These are phyloP conservation scores for Macrophomina phaseolina DNA, from an alignment of 2,329 filamentous ascomycete genomes.

Conservation along the genomic window DNA sequence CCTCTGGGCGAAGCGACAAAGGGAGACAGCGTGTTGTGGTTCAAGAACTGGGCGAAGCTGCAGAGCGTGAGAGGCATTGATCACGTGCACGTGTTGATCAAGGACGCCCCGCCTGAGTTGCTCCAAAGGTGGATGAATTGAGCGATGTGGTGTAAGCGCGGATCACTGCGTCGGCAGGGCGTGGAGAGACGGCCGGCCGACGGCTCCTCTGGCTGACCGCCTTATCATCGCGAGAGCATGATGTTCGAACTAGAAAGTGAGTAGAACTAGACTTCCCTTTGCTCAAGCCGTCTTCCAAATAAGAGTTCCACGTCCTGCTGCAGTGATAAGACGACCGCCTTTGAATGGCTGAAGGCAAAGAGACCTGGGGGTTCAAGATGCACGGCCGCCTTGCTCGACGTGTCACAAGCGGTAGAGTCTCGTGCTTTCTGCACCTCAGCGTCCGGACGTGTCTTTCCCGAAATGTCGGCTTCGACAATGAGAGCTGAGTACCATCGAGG, in stretches of 20 bases:
- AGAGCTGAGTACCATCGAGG: no score
- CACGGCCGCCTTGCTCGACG: not conserved
- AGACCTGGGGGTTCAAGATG: not conserved
- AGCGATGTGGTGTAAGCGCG: not conserved
- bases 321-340: not conserved
- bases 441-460: not conserved
- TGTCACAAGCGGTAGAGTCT: slow-evolving; percentile 7
- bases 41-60: slow-evolving; percentile 67
- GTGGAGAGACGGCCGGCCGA: no score
- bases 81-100: slow-evolving; percentile 62
- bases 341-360: not conserved
- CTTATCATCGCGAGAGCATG: not conserved
- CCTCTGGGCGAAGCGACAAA: slow-evolving; percentile 32
- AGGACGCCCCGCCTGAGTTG: slow-evolving; percentile 45
- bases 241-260: not conserved
- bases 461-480: no score
- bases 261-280: slow-evolving; percentile 5
- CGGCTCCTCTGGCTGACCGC: no score
- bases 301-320: not conserved
- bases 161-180: no score
- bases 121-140: slow-evolving; percentile 37
- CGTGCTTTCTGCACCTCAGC: not conserved
- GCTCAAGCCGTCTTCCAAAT: not conserved
- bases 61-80: slow-evolving; percentile 66
- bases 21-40: slow-evolving; percentile 63